Percentiles rank a stretch among this genome's conserved stretches.
phyloP scores from a whole-genome alignment of 306 rosid species.

The Cucurbita ficifolia region DNA sequence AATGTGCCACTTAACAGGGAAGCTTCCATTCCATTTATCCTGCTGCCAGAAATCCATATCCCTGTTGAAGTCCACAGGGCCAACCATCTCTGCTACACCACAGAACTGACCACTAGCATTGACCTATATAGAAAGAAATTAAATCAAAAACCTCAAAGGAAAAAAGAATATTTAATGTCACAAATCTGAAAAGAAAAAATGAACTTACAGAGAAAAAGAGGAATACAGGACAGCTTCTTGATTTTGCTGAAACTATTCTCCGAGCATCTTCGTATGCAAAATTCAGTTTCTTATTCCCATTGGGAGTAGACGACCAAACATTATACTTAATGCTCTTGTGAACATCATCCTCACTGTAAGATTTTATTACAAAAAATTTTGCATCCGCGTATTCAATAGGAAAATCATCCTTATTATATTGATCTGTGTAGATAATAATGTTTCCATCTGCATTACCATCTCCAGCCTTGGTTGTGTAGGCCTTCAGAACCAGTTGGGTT shows the following conservation, averaged over 20 bases:
- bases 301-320: constrained; percentile 95
- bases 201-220: constrained; percentile 70
- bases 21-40: constrained; percentile 96
- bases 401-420: constrained; percentile 66
- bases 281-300: constrained; percentile 78
- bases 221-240: constrained; percentile 59
- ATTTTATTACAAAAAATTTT: constrained; percentile 78
- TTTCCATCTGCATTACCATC: constrained; percentile 55
- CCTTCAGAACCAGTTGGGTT: constrained; percentile 47
- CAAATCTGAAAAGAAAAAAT: background rate
- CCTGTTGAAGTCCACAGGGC: constrained; percentile 60
- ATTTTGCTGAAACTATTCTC: constrained; percentile 42
- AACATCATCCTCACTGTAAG: constrained; percentile 96
- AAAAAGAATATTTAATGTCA: background rate
- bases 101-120: constrained; percentile 95
- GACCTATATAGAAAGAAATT: constrained; percentile 32
- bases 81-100: constrained; percentile 79
- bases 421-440: constrained; percentile 55
- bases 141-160: background rate
- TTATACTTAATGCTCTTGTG: constrained; percentile 91
- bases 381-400: constrained; percentile 51
- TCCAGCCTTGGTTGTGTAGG: constrained; percentile 62
- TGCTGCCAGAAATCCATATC: constrained; percentile 99
- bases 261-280: constrained; percentile 62
- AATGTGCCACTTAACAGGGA: constrained; percentile 87